Evolutionary conservation across 1,284 basidiomycete genomes (phyloP).

Genomic region (Ganoderma leucocontextum): DNA sequence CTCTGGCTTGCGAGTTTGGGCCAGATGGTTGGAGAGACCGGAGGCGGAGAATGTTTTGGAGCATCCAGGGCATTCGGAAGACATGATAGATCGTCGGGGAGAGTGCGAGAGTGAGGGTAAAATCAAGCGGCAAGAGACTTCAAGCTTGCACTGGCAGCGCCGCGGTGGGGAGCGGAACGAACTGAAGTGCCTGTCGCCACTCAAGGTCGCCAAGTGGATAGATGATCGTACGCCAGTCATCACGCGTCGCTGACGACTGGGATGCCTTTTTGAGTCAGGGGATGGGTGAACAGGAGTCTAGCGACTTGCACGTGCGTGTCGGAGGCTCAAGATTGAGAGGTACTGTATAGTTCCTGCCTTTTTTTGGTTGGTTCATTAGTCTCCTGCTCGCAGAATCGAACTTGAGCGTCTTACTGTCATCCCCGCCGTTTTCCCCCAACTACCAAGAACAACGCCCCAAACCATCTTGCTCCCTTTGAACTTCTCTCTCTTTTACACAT

Average conservation of each 20-base stretch:
- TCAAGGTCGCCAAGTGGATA: too few relatives aligned
- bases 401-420: too few relatives aligned
- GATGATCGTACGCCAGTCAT: too few relatives aligned
- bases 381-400: too few relatives aligned
- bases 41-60: background rate
- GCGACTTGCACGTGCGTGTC: background rate
- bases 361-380: background rate
- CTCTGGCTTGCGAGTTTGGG: background rate
- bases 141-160: too few relatives aligned
- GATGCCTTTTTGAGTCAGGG: background rate
- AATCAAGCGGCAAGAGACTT: too few relatives aligned
- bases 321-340: background rate
- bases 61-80: background rate
- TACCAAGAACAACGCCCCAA: too few relatives aligned
- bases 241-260: background rate
- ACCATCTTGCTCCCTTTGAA: too few relatives aligned
- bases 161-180: too few relatives aligned
- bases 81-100: background rate
- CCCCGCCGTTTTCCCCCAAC: too few relatives aligned
- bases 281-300: background rate
- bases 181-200: too few relatives aligned
- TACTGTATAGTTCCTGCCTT: conserved; percentile 3
- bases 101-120: background rate
- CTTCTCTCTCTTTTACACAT: too few relatives aligned
- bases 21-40: background rate